Evolutionary conservation across 495 filamentous ascomycete species (phyloP).

Genomic region (Amniculicola lignicola): DNA sequence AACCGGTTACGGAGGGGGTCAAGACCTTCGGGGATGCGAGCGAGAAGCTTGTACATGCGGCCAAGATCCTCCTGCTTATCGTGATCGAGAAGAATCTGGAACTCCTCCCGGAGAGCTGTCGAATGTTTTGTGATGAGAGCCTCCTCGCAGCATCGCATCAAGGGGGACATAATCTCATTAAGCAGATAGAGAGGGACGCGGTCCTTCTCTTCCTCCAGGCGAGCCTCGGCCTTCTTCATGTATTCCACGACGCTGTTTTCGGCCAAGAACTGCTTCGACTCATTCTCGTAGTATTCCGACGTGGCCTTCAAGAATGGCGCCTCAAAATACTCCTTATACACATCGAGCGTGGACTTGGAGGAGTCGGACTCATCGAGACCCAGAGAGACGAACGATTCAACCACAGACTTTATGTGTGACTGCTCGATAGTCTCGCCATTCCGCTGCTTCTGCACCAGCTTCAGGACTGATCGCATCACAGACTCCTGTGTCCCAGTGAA

Average conservation of each 20-base stretch:
- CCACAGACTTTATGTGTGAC: conserved; percentile 92
- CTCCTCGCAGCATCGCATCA: conserved; percentile 84
- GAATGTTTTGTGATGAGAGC: conserved; percentile 89
- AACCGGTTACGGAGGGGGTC: conserved; percentile 87
- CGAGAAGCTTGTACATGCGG: conserved; percentile 91
- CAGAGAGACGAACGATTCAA: conserved; percentile 93
- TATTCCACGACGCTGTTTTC: conserved; percentile 99
- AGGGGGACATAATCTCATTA: conserved; percentile 72
- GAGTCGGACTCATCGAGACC: conserved; percentile 91
- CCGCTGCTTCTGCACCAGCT: conserved; percentile 93
- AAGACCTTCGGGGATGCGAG: conserved; percentile 85
- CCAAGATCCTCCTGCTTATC: conserved; percentile 93
- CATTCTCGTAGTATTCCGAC: conserved; percentile 77
- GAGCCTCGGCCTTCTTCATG: conserved; percentile 97
- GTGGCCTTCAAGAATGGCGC: conserved; percentile 86
- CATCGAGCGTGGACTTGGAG: conserved; percentile 89
- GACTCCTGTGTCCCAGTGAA: conserved; percentile 77
- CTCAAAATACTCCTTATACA: conserved; percentile 90
- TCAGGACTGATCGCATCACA: conserved; percentile 93
- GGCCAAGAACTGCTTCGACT: conserved; percentile 89
- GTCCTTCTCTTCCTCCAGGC: conserved; percentile 91
- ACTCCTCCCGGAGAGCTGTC: conserved; percentile 81
- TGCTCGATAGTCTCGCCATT: conserved; percentile 98
- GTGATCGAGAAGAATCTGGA: conserved; percentile 91
- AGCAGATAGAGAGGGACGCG: conserved; percentile 91